Evolutionary conservation across 2,329 filamentous ascomycete genomes (phyloP).

Genomic region (Exophiala mesophila): DNA sequence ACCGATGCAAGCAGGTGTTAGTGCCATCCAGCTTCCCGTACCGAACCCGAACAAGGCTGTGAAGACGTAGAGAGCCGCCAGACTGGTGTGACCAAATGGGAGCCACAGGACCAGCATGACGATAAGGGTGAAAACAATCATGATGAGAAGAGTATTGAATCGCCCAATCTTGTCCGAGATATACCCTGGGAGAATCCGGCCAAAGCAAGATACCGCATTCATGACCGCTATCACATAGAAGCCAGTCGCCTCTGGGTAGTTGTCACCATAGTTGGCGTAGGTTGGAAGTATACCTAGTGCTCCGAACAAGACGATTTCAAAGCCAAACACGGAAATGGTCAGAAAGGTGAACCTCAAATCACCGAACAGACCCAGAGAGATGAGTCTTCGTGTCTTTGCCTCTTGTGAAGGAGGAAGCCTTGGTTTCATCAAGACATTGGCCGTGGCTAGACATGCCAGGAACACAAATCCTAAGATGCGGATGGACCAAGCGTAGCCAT

Average conservation of each 20-base stretch:
- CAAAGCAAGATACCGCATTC: slow-evolving; percentile 41
- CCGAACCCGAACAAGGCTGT: slow-evolving; percentile 47
- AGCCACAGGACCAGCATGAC: slow-evolving; percentile 43
- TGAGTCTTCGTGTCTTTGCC: slow-evolving; percentile 26
- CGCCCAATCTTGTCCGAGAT: slow-evolving; percentile 41
- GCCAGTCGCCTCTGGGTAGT: slow-evolving; percentile 32
- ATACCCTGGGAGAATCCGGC: slow-evolving; percentile 42
- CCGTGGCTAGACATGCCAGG: slow-evolving; percentile 31
- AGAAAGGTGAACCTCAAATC: slow-evolving; percentile 41
- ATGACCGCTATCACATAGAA: slow-evolving; percentile 44
- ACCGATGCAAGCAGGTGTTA: slow-evolving; percentile 40
- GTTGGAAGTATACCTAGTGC: slow-evolving; percentile 46
- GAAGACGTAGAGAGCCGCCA: slow-evolving; percentile 41
- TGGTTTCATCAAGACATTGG: slow-evolving; percentile 33
- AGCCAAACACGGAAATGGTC: slow-evolving; percentile 40
- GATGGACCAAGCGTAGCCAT: slow-evolving; percentile 36
- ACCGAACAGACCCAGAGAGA: slow-evolving; percentile 41
- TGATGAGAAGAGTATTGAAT: slow-evolving; percentile 42
- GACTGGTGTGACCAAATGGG: slow-evolving; percentile 40
- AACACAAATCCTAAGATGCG: slow-evolving; percentile 36
- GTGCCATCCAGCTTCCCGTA: slow-evolving; percentile 42
- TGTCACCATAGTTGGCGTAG: slow-evolving; percentile 38
- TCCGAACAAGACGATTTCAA: slow-evolving; percentile 48
- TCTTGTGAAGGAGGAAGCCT: slow-evolving; percentile 30
- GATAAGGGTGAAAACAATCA: slow-evolving; percentile 35